Evolutionary conservation across 2,329 filamentous ascomycete species (phyloP).

Genomic region (Arachnopeziza araneosa): DNA sequence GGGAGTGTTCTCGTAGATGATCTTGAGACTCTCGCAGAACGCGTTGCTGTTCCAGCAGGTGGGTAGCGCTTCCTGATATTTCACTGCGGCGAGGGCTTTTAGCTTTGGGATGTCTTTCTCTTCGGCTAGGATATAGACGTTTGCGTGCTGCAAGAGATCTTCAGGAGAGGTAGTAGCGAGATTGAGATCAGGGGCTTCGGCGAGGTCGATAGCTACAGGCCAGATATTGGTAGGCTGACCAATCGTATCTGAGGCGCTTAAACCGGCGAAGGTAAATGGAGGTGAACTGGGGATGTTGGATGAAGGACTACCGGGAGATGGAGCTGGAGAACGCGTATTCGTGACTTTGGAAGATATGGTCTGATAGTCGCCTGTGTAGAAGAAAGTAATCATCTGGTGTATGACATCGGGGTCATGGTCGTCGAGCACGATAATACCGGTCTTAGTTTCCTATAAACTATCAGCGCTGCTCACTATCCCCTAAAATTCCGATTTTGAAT

Average conservation of each 20-base stretch:
- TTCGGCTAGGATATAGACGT: constrained; percentile 13
- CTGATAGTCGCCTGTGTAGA: neutral
- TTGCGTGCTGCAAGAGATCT: constrained; percentile 5
- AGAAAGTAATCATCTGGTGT: neutral
- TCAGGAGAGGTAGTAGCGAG: too few species aligned
- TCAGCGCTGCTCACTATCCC: neutral
- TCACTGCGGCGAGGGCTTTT: constrained; percentile 7
- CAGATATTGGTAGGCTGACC: too few species aligned
- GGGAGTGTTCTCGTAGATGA: constrained; percentile 13
- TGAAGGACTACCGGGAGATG: too few species aligned
- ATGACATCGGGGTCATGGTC: neutral
- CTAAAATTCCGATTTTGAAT: too few species aligned
- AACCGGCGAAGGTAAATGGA: too few species aligned
- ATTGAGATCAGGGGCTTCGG: too few species aligned
- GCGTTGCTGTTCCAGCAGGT: constrained; percentile 1
- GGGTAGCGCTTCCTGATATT: neutral
- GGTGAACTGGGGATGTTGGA: too few species aligned
- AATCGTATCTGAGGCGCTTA: too few species aligned
- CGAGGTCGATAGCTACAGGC: too few species aligned
- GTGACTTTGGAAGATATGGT: neutral
- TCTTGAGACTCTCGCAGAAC: constrained; percentile 6
- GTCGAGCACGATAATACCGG: neutral
- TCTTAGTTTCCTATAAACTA: neutral
- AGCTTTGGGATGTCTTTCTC: constrained; percentile 14
- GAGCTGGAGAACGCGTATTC: too few species aligned